phyloP scores from a whole-genome alignment of 2,329 filamentous ascomycete species.

The Xylariaceae sp. region DNA sequence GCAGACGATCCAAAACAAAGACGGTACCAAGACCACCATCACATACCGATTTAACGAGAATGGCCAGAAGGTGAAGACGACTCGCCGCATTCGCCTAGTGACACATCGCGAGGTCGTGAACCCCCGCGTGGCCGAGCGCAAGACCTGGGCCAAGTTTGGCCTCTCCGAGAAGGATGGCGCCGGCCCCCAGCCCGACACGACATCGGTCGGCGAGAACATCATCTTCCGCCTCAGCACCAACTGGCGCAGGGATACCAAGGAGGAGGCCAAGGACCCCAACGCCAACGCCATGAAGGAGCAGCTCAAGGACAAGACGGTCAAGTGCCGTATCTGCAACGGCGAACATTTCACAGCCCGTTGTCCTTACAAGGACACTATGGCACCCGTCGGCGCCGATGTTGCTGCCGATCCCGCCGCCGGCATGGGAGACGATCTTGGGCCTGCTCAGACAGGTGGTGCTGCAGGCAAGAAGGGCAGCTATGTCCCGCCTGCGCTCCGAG shows the following conservation, averaged over 20 bases:
- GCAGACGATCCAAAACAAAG: slow-evolving; percentile 94
- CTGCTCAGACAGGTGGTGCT: slow-evolving; percentile 55
- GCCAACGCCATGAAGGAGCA: slow-evolving; percentile 78
- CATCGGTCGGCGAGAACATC: slow-evolving; percentile 96
- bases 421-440: slow-evolving; percentile 55
- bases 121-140: slow-evolving; percentile 93
- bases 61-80: slow-evolving; percentile 96
- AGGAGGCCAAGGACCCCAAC: slow-evolving; percentile 76
- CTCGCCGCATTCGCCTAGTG: slow-evolving; percentile 90
- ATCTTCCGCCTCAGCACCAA: slow-evolving; percentile 91
- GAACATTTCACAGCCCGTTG: slow-evolving; percentile 99
- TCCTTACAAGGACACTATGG: slow-evolving; percentile 99
- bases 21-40: slow-evolving; percentile 95
- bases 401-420: slow-evolving; percentile 60
- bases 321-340: slow-evolving; percentile 98
- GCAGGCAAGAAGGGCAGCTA: slow-evolving; percentile 81
- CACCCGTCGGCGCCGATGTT: slow-evolving; percentile 72
- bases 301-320: slow-evolving; percentile 99
- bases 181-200: slow-evolving; percentile 88
- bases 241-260: slow-evolving; percentile 90
- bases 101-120: slow-evolving; percentile 93
- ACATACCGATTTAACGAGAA: slow-evolving; percentile 90
- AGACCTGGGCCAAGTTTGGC: slow-evolving; percentile 93
- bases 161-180: slow-evolving; percentile 81
- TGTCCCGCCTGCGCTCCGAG: slow-evolving; percentile 91